Evolutionary conservation across 2,329 filamentous ascomycete species (phyloP).

Genomic region (Lachnellula suecica): DNA sequence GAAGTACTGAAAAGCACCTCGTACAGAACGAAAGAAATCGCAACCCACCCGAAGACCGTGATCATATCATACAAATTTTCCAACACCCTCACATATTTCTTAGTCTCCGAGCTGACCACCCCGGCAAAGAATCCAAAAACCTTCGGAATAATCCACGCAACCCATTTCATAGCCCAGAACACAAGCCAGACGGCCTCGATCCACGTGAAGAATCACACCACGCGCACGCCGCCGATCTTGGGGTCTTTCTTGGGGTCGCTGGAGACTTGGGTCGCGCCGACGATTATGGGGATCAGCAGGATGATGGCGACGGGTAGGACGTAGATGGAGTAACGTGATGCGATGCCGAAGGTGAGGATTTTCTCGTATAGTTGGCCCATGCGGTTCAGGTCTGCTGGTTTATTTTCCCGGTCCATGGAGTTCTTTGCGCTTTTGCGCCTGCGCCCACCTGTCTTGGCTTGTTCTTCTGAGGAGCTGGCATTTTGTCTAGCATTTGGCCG

Average conservation of each 20-base stretch:
- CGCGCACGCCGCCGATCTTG: conserved; percentile 62
- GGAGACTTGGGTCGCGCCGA: conserved; percentile 64
- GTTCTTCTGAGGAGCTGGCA: too few relatives aligned
- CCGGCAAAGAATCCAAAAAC: conserved; percentile 8
- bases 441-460: conserved; percentile 3
- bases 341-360: conserved; percentile 4
- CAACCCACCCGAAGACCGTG: background rate
- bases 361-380: conserved; percentile 8
- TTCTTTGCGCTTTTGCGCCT: background rate
- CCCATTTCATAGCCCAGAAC: conserved; percentile 55
- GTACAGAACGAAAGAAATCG: conserved; percentile 8
- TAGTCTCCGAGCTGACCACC: conserved; percentile 5
- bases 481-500: too few relatives aligned
- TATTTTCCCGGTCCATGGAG: background rate
- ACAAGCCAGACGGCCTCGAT: conserved; percentile 64
- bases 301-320: conserved; percentile 8
- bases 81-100: conserved; percentile 7
- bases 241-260: conserved; percentile 36
- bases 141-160: conserved; percentile 1
- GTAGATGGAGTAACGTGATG: conserved; percentile 10
- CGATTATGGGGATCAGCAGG: conserved; percentile 7
- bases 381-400: conserved; percentile 1
- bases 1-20: conserved; percentile 9
- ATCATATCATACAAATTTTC: conserved; percentile 5
- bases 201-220: conserved; percentile 65